phyloP scores from a whole-genome alignment of 2,329 filamentous ascomycete species.

The Neopestalotiopsis rosae region DNA sequence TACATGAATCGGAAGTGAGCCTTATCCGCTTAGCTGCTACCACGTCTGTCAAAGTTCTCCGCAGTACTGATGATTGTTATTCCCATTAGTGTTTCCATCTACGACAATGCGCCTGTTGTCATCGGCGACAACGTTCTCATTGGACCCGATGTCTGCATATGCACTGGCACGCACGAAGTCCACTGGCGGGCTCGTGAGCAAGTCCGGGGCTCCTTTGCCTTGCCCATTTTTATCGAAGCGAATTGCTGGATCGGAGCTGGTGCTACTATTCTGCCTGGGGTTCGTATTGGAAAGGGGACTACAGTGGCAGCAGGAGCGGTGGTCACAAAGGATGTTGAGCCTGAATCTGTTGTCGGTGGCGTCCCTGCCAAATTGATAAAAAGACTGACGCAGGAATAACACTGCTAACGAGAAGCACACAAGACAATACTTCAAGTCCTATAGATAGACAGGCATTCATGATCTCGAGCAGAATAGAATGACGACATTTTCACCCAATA shows the following conservation, averaged over 20 bases:
- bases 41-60: no score
- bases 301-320: conserved; percentile 14
- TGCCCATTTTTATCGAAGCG: conserved; percentile 3
- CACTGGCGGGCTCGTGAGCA: background rate
- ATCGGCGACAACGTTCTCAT: conserved; percentile 8
- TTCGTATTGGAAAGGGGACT: background rate
- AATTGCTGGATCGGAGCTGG: conserved; percentile 14
- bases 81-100: conserved; percentile 1
- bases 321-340: conserved; percentile 12
- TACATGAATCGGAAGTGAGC: conserved; percentile 64
- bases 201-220: conserved; percentile 2
- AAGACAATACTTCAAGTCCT: no score
- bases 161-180: conserved; percentile 4
- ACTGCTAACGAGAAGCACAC: background rate
- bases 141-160: conserved; percentile 7
- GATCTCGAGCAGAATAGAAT: no score
- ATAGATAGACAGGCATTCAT: no score
- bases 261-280: conserved; percentile 1
- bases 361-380: conserved; percentile 14
- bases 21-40: background rate
- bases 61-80: background rate
- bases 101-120: conserved; percentile 11
- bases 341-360: conserved; percentile 10
- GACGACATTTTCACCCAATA: no score
- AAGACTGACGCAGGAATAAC: background rate